A percentile compares a stretch with the other conserved stretches of the same genome.
Evolutionary conservation across 1,284 basidiomycete genomes (phyloP).

Genomic region (Ustilago esculenta): DNA sequence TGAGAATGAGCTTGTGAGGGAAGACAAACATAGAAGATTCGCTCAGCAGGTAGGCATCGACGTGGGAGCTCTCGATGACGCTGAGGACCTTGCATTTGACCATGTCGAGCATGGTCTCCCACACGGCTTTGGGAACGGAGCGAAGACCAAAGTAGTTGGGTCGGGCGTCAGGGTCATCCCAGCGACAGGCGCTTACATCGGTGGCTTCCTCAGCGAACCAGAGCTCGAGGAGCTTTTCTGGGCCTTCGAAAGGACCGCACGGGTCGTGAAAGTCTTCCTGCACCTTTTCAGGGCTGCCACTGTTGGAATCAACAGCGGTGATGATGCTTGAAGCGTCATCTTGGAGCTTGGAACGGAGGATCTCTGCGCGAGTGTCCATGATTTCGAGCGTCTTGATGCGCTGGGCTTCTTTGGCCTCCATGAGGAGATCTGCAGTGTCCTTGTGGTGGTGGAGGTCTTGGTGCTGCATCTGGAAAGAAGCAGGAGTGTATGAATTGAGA

Average conservation of each 20-base stretch:
- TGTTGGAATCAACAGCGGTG: slow-evolving; percentile 43
- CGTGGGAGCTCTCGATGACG: slow-evolving; percentile 83
- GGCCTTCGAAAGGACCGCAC: slow-evolving; percentile 69
- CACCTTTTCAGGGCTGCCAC: slow-evolving; percentile 27
- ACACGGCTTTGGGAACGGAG: slow-evolving; percentile 78
- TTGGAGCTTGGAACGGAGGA: slow-evolving; percentile 30
- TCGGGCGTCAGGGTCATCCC: slow-evolving; percentile 39
- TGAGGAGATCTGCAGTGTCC: slow-evolving; percentile 46
- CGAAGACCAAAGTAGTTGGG: slow-evolving; percentile 74
- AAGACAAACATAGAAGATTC: slow-evolving; percentile 98
- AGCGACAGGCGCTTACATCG: slow-evolving; percentile 50
- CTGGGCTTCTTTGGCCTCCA: slow-evolving; percentile 46
- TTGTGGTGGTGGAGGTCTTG: slow-evolving; percentile 34
- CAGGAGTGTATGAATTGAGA: slow-evolving; percentile 35
- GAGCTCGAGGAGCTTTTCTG: slow-evolving; percentile 96
- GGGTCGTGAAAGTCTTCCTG: slow-evolving; percentile 40
- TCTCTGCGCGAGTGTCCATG: slow-evolving; percentile 43
- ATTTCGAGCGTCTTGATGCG: slow-evolving; percentile 43
- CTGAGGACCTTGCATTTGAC: slow-evolving; percentile 97
- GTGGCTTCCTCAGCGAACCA: slow-evolving; percentile 82
- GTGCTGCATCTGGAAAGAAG: slow-evolving; percentile 19
- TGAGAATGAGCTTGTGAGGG: slow-evolving; percentile 94
- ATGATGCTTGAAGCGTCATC: slow-evolving; percentile 37
- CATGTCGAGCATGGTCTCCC: slow-evolving; percentile 97
- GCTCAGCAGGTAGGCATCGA: slow-evolving; percentile 95